Evolutionary conservation across 495 filamentous ascomycete species (phyloP).

Genomic region (Penicillium manginii): DNA sequence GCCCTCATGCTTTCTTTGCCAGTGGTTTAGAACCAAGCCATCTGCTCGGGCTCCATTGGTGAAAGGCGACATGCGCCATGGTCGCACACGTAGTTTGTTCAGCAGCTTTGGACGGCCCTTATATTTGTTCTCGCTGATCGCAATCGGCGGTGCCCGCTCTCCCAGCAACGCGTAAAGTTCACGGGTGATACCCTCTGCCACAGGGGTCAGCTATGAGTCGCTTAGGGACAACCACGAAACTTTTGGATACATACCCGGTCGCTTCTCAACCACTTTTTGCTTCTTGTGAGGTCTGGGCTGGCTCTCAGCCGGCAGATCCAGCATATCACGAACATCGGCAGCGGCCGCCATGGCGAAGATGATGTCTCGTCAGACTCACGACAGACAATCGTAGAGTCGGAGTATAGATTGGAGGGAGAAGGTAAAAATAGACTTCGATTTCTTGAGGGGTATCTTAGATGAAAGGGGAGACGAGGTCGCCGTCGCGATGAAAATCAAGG

Average conservation of each 20-base stretch:
- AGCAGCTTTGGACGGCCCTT: slow-evolving; percentile 64
- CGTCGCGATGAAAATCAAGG: slow-evolving; percentile 24
- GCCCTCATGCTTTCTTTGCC: slow-evolving; percentile 54
- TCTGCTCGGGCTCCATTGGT: slow-evolving; percentile 59
- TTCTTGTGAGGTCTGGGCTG: slow-evolving; percentile 73
- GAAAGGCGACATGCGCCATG: slow-evolving; percentile 62
- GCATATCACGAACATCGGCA: slow-evolving; percentile 89
- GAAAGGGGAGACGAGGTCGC: slow-evolving; percentile 1
- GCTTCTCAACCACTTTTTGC: slow-evolving; percentile 69
- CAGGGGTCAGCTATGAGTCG: background rate
- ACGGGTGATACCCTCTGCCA: slow-evolving; percentile 72
- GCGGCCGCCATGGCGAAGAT: slow-evolving; percentile 64
- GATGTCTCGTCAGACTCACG: slow-evolving; percentile 9
- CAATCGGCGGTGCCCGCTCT: slow-evolving; percentile 69
- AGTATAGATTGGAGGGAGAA: background rate
- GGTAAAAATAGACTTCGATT: background rate
- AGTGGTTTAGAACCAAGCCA: slow-evolving; percentile 67
- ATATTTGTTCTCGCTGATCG: slow-evolving; percentile 68
- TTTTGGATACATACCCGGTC: slow-evolving; percentile 57
- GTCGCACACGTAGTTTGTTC: slow-evolving; percentile 55
- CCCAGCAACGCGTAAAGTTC: slow-evolving; percentile 69
- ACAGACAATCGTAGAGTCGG: background rate
- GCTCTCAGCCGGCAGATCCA: slow-evolving; percentile 74
- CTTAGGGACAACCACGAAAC: background rate
- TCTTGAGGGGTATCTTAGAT: background rate